phyloP scores from a whole-genome alignment of 768 basidiomycete species.

The Rhizopogon salebrosus region DNA sequence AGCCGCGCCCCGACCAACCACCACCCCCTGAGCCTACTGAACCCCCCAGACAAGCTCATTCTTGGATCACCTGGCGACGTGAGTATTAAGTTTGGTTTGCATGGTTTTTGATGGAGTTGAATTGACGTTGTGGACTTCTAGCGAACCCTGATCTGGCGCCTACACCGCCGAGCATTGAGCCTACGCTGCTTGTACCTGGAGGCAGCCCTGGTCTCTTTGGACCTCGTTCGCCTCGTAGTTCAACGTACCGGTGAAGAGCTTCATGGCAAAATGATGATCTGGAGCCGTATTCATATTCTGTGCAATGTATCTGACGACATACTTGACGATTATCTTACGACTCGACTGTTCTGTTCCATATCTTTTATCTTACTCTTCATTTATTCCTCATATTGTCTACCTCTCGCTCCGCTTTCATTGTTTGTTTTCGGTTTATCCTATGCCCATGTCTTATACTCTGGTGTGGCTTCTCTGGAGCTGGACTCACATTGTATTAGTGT shows the following conservation, averaged over 20 bases:
- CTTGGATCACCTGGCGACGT: conserved; percentile 71
- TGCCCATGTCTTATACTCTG: neutral
- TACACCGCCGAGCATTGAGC: conserved; percentile 55
- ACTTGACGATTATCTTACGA: conserved; percentile 16
- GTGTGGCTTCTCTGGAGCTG: neutral
- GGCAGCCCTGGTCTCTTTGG: conserved; percentile 72
- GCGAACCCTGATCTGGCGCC: conserved; percentile 55
- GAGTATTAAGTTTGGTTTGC: conserved; percentile 24
- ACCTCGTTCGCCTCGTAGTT: conserved; percentile 58
- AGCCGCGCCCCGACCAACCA: conserved; percentile 29
- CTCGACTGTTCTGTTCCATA: conserved; percentile 10
- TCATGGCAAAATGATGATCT: neutral
- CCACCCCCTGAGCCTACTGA: conserved; percentile 31
- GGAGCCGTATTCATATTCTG: neutral
- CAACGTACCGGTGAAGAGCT: conserved; percentile 14
- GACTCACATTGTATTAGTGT: neutral
- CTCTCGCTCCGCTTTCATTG: conserved; percentile 1
- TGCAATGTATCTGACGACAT: neutral
- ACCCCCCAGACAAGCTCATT: conserved; percentile 38
- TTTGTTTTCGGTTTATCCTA: neutral
- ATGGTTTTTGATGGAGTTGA: neutral
- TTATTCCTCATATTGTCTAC: neutral
- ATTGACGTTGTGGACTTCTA: conserved; percentile 23
- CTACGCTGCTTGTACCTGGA: conserved; percentile 58
- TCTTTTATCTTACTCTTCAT: conserved; percentile 20